phyloP scores from a whole-genome alignment of 768 basidiomycete genomes.

The Royoungia palumana region DNA sequence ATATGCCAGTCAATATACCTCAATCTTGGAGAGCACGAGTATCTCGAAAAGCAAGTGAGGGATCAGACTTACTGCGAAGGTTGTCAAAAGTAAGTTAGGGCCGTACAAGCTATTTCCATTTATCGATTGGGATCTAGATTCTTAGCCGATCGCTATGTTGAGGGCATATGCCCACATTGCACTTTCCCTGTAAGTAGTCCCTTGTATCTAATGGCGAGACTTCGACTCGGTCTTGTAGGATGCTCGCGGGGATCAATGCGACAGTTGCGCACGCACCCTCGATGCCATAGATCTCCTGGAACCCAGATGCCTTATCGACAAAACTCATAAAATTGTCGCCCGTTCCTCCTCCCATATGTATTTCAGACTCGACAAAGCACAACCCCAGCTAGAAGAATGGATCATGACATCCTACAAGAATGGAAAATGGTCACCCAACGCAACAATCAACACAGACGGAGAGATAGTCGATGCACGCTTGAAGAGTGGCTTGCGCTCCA shows the following conservation, averaged over 20 bases:
- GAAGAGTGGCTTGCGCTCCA: constrained; percentile 80
- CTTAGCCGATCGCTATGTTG: constrained; percentile 95
- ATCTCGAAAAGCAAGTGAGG: constrained; percentile 78
- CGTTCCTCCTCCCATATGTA: constrained; percentile 89
- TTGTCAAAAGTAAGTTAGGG: constrained; percentile 65
- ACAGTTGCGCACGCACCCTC: constrained; percentile 86
- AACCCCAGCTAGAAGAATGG: constrained; percentile 83
- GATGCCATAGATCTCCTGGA: constrained; percentile 92
- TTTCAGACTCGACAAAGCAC: constrained; percentile 78
- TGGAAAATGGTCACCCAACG: constrained; percentile 92
- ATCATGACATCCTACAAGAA: constrained; percentile 72
- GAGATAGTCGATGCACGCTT: constrained; percentile 87
- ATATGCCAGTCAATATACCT: constrained; percentile 89
- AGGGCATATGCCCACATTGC: constrained; percentile 97
- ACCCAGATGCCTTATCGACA: constrained; percentile 90
- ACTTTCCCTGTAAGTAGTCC: constrained; percentile 60
- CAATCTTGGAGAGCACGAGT: constrained; percentile 74
- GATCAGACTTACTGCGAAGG: constrained; percentile 96
- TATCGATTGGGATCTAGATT: constrained; percentile 50
- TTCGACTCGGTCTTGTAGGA: constrained; percentile 47
- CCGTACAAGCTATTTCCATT: neutral
- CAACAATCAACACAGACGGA: constrained; percentile 85
- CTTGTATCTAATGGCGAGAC: neutral
- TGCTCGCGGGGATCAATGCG: constrained; percentile 98
- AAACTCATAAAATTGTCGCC: constrained; percentile 71